Evolutionary conservation across 139 green algal species (phyloP), one percentile per base, ranked within the genome.

Genomic region (Chlamydomonas asymmetrica): DNA sequence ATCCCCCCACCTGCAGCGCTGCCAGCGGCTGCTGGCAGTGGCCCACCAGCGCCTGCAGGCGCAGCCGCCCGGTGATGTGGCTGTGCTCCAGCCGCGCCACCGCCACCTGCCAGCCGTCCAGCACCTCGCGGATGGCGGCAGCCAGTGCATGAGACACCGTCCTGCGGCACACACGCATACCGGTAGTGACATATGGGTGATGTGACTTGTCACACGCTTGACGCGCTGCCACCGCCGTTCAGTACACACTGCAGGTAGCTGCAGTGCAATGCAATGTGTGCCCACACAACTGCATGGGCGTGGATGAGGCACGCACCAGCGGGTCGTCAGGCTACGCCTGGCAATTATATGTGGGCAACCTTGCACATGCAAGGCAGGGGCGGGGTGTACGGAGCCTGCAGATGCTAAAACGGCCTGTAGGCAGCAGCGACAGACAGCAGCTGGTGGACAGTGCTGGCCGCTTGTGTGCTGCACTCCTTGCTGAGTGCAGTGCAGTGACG

Each of bases 31-130:
- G 81, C 78, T 94, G 90, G 73, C 84, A 85, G 66, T 96, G 92
- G 80, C 91, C 97, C 80, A 88, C 88, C 63, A 95, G 80, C 8
- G 72, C 84, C 66, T 90, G 85, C 34, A 97, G 82, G 39, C 66
- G 52, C 40, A 85, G 82, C 39, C 39, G 22, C 22, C 81, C 81
- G 13, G 64, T 59, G 1, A 75, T 49, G 45, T 81, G 67, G 77
- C 91, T 76, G 71, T 93, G 87, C 87, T 98, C 94, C 67, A 98
- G 82, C 88, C 97, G 94, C 13, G 91, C 87, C n/a, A 95, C 84
- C 84, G 97, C 85, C 29, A 97, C 80, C 50, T 88, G 68, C 88
- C 89, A 97, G 79, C 97, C 90, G 5, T 86, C 34, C 63, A 94
- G 80, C 61, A 95, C 80, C 37, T 74, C 32, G 32, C 89, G 73